A percentile compares a stretch with the other conserved stretches of the same genome.
phyloP scores from a whole-genome alignment of 257 asterid species.

The Nicotiana tabacum region DNA sequence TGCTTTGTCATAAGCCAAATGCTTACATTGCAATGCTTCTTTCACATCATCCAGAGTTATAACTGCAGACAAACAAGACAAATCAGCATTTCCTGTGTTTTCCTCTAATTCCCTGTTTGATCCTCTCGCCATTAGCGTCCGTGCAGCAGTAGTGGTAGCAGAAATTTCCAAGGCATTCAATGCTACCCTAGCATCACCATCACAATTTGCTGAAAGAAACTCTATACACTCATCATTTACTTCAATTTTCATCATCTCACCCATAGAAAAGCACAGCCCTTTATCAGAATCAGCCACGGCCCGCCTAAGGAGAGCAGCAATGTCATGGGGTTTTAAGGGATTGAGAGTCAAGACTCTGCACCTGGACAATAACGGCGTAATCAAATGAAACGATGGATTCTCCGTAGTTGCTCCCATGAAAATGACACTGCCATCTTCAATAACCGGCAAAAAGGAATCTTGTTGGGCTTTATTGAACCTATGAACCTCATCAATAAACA shows the following conservation, averaged over 20 bases:
- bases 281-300: conserved; percentile 35
- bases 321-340: conserved; percentile 48
- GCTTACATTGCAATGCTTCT: conserved; percentile 74
- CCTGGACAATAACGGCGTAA: conserved; percentile 75
- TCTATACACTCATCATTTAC: conserved; percentile 37
- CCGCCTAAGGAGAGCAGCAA: conserved; percentile 36
- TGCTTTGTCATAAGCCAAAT: conserved; percentile 58
- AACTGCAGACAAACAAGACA: not conserved
- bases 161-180: conserved; percentile 64
- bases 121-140: not conserved
- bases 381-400: conserved; percentile 79
- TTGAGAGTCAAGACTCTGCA: conserved; percentile 62
- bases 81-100: not conserved
- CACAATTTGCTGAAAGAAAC: conserved; percentile 52
- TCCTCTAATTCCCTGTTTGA: not conserved
- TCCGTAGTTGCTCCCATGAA: conserved; percentile 94
- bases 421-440: conserved; percentile 82
- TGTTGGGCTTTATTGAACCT: conserved; percentile 87
- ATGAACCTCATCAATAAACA: conserved; percentile 89
- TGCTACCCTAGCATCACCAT: conserved; percentile 81
- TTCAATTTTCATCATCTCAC: conserved; percentile 9
- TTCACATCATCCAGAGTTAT: conserved; percentile 33
- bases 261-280: conserved; percentile 28
- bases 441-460: conserved; percentile 75
- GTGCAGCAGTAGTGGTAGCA: conserved; percentile 44